Base-by-base conservation (phyloP, 306 rosid species). In the Ziziphus jujuba region DNA sequence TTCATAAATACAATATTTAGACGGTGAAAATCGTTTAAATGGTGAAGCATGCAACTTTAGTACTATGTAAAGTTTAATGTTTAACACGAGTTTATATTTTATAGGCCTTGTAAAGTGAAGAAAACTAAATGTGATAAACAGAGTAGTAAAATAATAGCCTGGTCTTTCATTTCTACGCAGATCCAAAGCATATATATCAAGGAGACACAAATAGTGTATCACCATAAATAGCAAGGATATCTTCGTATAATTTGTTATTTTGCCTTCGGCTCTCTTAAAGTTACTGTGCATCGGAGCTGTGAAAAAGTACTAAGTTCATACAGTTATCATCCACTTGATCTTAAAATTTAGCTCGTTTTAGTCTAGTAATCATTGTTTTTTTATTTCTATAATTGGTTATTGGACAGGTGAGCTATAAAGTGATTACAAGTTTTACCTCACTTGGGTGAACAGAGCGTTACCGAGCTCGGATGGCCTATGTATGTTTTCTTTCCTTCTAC, bases 201-300 rank as follows among this genome's bases (percentile, higher is more conserved):
- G 65, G 38, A 55, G 3, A 70, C 67, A 81, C 79, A 70, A 81
- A 40, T 69, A 22, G 20, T 1, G 56, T 25, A 62, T 71, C 15
- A 16, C 49, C 17, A 25, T 25, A 56, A 38, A 50, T 43, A 47
- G 51, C 72, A 47, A 69, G 59, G 60, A 56, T 44, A 80, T 71
- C 82, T 53, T 40, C 66, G 21, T 54, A 66, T 64, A 79, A 86
- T 70, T 75, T 57, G 36, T 77, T 71, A 33, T 54, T 61, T 73
- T 77, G 81, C 80, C 78, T 61, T 76, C 75, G 52, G 83, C 72
- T 70, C 66, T 62, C 68, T 71, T 58, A 24, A 48, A 36, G 76
- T 48, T 63, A 72, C 40, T 23, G 65, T 57, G 50, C 20, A 61
- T 56, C 60, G 52, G 72, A n/a, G n/a, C n/a, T n/a, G n/a, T n/a